Base-by-base conservation (phyloP, 192 early-diverging fungal genomes). In the Coemansia sp. region DNA sequence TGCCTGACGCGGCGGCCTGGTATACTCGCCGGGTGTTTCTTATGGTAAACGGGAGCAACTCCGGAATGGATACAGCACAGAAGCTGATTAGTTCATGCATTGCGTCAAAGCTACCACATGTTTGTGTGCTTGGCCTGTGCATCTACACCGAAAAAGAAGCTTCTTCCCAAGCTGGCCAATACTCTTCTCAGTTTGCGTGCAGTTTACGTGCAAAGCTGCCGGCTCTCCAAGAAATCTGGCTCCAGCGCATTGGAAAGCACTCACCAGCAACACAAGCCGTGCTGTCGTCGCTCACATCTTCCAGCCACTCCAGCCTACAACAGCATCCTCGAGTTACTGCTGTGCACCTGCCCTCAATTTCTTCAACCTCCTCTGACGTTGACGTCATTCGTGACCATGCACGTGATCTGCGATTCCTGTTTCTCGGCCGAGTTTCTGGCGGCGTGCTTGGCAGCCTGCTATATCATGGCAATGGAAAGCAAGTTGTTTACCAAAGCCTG, bases 351-450 rank as follows among this genome's bases (percentile, higher is more conserved):
- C 34, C 18, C 9, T 16, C 36, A 12, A 39, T 37, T 18, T 16
- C 10, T 9, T 36, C 50, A 11, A 17, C 12, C 1, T 9, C 50
- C 4, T 10, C 15, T 1, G 66, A 44, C 20, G 46, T 52, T 32
- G 51, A 58, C 23, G 20, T 62, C 44, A 60, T 74, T 42, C 56
- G 60, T 48, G 17, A 30, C 16, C 36, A 54, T n/a, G 55, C 71
- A 32, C 40, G 16, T 48, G 40, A 31, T 17, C 36, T 76, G 5
- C 37, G 46, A 26, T 49, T 56, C 6, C 46, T 76, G 42, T 64
- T 58, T 30, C 39, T 76, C 34, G 58, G 61, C 6, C 32, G 39
- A 18, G 56, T 76, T 15, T 64, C 58, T 6, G 72, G 66, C 10
- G 62, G 62, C 11, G 52, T 48, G 43, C 51, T 76, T 17, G 46